Base-by-base conservation (phyloP, 805 yeast species). In the Debaryomyces maramus region DNA sequence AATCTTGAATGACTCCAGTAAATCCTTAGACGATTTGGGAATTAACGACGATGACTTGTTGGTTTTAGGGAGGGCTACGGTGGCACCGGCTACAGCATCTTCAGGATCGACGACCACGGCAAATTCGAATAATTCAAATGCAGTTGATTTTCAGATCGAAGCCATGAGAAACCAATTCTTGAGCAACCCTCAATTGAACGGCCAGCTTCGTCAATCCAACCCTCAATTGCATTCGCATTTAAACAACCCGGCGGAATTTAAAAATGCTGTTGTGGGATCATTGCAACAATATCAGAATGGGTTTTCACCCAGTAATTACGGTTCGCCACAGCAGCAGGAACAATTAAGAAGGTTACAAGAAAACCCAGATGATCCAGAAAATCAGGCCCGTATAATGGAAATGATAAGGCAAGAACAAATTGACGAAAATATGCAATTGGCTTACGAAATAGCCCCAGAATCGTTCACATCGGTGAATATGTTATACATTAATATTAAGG, bases 361-460 rank as follows among this genome's bases (percentile, higher is more conserved):
- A 30, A 77, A 84, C 49, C 90, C 90, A 3, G 87, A 83, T 53
- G 75, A 79, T 50, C 86, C 87, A 14, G 86, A 77, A 24, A 81
- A 75, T 44, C 88, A 85, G 51, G 73, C 71, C 15, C 73, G 74
- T 48, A 81, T 88, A 32, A 49, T 81, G 55, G 91, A 87, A 51
- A 52, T 83, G 39, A 83, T 83, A 39, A 77, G 80, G 44, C 83
- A 81, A 51, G 79, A 78, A 50, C 86, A 81, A 29, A 81, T 91
- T 34, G 87, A 88, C 44, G 95, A 88, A 46, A 88, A 88, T 55
- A 69, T 85, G 70, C 73, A 79, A 33, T 72, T 79, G 47, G 98
- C 99, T 0, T 72, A 81, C 58, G 97, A 90, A 43, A 81, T 83
- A 38, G 80, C 91, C 4, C 99, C 99, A 0, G 99, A 93, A 59